Percentiles rank a stretch among this genome's conserved stretches.
phyloP scores from a whole-genome alignment of 1,284 basidiomycete genomes.

The Athelia psychrophila region DNA sequence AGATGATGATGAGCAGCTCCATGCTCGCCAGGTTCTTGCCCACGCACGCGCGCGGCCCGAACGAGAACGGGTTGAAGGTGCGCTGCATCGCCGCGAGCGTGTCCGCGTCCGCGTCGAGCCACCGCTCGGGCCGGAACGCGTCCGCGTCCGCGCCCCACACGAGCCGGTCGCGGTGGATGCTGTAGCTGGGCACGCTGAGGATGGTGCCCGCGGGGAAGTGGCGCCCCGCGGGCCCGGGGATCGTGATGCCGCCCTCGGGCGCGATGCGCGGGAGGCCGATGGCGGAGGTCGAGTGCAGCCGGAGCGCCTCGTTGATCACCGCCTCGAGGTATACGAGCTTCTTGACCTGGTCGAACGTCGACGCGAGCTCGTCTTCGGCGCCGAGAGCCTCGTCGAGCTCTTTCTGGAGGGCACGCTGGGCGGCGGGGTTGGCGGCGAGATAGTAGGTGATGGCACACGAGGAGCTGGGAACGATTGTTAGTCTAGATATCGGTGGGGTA shows the following conservation, averaged over 20 bases:
- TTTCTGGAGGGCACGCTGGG: constrained; percentile 69
- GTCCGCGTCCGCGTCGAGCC: constrained; percentile 64
- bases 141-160: constrained; percentile 83
- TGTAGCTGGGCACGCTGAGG: constrained; percentile 74
- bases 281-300: constrained; percentile 78
- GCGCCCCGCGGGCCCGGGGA: constrained; percentile 37
- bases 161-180: constrained; percentile 68
- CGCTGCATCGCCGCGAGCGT: constrained; percentile 48
- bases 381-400: constrained; percentile 80
- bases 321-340: constrained; percentile 74
- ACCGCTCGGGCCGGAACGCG: constrained; percentile 76
- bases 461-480: constrained; percentile 46
- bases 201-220: constrained; percentile 73
- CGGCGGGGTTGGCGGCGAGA: constrained; percentile 64
- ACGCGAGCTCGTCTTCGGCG: constrained; percentile 50
- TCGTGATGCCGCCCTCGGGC: constrained; percentile 64
- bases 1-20: constrained; percentile 72
- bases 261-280: constrained; percentile 81
- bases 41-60: constrained; percentile 71
- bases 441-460: constrained; percentile 86
- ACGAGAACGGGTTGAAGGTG: constrained; percentile 76
- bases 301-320: constrained; percentile 80
- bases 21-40: constrained; percentile 74
- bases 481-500: constrained; percentile 5
- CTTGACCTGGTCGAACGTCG: constrained; percentile 63